Conservation (phyloP, 192 early-diverging fungal species). For the Rhizophagus prolifer region DNA sequence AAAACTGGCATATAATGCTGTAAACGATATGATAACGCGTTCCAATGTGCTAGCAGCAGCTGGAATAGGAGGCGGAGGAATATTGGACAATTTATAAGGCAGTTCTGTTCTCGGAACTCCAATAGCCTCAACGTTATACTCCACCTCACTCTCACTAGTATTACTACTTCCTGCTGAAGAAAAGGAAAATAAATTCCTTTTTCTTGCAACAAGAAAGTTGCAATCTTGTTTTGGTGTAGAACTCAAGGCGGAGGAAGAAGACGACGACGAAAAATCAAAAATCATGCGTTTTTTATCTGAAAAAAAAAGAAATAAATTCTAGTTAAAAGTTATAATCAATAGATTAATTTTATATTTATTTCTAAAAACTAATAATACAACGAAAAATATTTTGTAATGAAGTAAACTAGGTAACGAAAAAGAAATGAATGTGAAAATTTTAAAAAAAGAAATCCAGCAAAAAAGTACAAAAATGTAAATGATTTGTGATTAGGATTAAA, state of each 20-base stretch:
- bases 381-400: neutral
- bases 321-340: neutral
- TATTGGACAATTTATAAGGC: neutral
- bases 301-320: neutral
- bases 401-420: neutral
- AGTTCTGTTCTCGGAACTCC: neutral
- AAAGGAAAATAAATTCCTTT: conserved; percentile 25
- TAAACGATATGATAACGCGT: neutral
- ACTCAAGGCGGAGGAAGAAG: neutral
- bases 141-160: conserved; percentile 15
- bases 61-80: neutral
- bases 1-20: conserved; percentile 5
- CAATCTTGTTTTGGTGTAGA: conserved; percentile 11
- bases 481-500: neutral
- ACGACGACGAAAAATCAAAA: conserved; percentile 6
- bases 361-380: too few relatives aligned
- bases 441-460: too few relatives aligned
- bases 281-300: conserved; percentile 34
- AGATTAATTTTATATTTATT: too few relatives aligned
- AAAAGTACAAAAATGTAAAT: too few relatives aligned
- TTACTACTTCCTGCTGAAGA: conserved; percentile 6
- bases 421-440: too few relatives aligned
- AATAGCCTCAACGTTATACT: neutral
- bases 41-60: conserved; percentile 3
- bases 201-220: conserved; percentile 26